phyloP scores from a whole-genome alignment of 2,329 filamentous ascomycete genomes.

The Shiraia sp. region DNA sequence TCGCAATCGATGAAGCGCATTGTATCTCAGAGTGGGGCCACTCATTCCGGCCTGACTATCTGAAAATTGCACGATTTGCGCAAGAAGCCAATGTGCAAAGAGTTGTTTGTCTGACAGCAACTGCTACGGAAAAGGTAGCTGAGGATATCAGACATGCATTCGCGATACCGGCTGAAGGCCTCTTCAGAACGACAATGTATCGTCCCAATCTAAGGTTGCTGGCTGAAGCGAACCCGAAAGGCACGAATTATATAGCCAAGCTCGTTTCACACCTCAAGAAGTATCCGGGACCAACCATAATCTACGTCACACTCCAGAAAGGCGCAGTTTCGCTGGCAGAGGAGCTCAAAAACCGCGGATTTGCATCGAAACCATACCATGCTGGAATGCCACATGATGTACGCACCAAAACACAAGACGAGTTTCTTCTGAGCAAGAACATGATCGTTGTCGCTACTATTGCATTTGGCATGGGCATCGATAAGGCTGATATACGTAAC shows the following conservation, averaged over 20 bases:
- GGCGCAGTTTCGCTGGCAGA: slow-evolving; percentile 65
- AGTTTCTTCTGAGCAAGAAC: slow-evolving; percentile 76
- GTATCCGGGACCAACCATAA: slow-evolving; percentile 60
- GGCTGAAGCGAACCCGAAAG: slow-evolving; percentile 64
- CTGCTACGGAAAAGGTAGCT: slow-evolving; percentile 77
- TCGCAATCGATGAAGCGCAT: slow-evolving; percentile 95
- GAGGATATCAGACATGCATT: slow-evolving; percentile 83
- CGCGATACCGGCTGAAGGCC: slow-evolving; percentile 70
- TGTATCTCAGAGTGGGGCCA: slow-evolving; percentile 98
- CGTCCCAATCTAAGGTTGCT: slow-evolving; percentile 61
- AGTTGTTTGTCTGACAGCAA: slow-evolving; percentile 77
- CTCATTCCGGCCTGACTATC: slow-evolving; percentile 92
- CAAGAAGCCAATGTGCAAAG: slow-evolving; percentile 84
- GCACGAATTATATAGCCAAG: slow-evolving; percentile 74
- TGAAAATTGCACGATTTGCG: slow-evolving; percentile 72
- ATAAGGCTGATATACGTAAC: slow-evolving; percentile 93
- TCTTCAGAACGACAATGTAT: slow-evolving; percentile 64
- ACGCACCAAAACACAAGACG: slow-evolving; percentile 70
- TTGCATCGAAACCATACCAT: slow-evolving; percentile 82
- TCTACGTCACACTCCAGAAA: slow-evolving; percentile 64
- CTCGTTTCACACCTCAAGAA: slow-evolving; percentile 56
- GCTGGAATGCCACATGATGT: slow-evolving; percentile 70
- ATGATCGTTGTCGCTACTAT: slow-evolving; percentile 96
- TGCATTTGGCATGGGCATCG: slow-evolving; percentile 98
- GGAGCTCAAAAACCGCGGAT: slow-evolving; percentile 64